phyloP scores from a whole-genome alignment of 306 rosid species.

The Acacia acuminata region DNA sequence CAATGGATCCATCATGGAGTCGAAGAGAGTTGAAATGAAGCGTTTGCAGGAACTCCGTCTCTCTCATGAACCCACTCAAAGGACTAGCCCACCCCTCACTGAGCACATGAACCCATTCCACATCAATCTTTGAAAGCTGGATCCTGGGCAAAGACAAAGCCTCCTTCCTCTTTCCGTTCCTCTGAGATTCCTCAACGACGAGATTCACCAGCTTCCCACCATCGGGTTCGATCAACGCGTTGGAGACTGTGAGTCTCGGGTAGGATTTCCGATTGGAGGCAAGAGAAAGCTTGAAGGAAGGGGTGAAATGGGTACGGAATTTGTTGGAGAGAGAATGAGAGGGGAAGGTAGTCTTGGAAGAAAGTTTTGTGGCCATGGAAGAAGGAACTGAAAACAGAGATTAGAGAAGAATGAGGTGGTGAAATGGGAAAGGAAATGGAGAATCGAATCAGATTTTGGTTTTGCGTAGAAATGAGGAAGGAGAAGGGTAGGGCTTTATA shows the following conservation, averaged over 20 bases:
- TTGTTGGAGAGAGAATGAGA: conserved; percentile 47
- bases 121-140: conserved; percentile 65
- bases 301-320: conserved; percentile 50
- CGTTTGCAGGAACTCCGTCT: conserved; percentile 98
- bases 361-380: conserved; percentile 67
- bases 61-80: conserved; percentile 84
- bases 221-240: conserved; percentile 83
- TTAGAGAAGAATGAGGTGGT: neutral
- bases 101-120: conserved; percentile 89
- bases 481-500: neutral
- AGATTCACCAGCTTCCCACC: conserved; percentile 90
- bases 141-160: conserved; percentile 69
- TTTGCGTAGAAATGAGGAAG: neutral
- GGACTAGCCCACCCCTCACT: conserved; percentile 99
- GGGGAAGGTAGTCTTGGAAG: conserved; percentile 47
- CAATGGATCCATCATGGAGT: conserved; percentile 69
- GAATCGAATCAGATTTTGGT: neutral
- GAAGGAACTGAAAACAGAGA: conserved; percentile 50
- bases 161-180: conserved; percentile 58
- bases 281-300: conserved; percentile 21
- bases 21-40: conserved; percentile 96
- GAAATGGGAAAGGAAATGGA: neutral
- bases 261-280: conserved; percentile 20
- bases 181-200: conserved; percentile 53
- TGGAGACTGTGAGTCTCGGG: conserved; percentile 54